Base-by-base conservation (phyloP, 2,329 filamentous ascomycete species). In the Diplodia scrobiculata region DNA sequence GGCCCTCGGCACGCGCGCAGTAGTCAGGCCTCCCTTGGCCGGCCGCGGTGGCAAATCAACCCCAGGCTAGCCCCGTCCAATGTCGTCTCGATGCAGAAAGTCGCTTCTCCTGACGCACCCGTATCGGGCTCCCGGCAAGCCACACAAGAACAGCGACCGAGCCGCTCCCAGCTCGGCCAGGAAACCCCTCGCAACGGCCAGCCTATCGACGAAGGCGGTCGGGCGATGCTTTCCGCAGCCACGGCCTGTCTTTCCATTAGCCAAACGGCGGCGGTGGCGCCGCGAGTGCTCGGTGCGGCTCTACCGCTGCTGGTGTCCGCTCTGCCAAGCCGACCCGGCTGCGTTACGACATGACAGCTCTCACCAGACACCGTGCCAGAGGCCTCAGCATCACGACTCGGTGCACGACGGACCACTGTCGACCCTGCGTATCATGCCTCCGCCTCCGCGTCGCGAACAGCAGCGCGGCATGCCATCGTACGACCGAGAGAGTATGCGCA, bases 181-280 rank as follows among this genome's bases (percentile, higher is more conserved):
- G 58, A 32, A n/a, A 50, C 45, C 54, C 58, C 58, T 62, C 58
- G 41, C 58, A 62, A 62, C 58, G 58, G 58, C 58, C 45, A 36
- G 58, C 58, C 58, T 62, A 50, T 62, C 41, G 58, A 29, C n/a
- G 58, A 50, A 45, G 29, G 58, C 58, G 58, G 58, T 36, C 45
- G 58, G n/a, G 9, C 58, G 45, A 50, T 29, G 45, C 29, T 11
- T 13, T 50, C 58, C 58, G 38, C 45, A 7, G 54, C 54, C 17
- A 25, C 32, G 36, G 32, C n/a, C 32, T 54, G 52, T 36, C 27
- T 34, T n/a, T 21, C 25, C 7, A 9, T 32, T 50, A 47, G 41
- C 54, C 58, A 62, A 62, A 62, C 58, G 58, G 58, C 58, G 41
- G 45, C 34, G 58, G 45, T 32, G 55, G 58, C 58, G 45, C 58